Conservation (phyloP, 2,329 filamentous ascomycete genomes). For the Cladorrhinum sp. region DNA sequence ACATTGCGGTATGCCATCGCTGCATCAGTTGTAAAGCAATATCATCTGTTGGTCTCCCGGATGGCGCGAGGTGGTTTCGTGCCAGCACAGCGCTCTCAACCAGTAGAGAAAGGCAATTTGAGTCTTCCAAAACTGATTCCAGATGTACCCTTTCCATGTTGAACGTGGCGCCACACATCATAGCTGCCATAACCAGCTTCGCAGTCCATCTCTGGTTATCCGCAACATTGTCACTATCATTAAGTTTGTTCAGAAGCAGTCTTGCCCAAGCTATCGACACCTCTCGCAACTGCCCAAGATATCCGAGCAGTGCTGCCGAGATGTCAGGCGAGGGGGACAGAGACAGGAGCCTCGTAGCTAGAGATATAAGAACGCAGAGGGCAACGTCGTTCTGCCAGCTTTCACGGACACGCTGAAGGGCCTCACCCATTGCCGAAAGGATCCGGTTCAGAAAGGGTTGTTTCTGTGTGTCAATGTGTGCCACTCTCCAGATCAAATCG, state of each 20-base stretch:
- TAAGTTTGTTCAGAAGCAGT: constrained; percentile 31
- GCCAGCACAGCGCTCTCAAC: constrained; percentile 19
- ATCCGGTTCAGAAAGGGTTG: constrained; percentile 34
- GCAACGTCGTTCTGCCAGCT: constrained; percentile 51
- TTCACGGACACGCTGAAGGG: constrained; percentile 37
- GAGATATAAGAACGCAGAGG: constrained; percentile 37
- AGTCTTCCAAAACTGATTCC: constrained; percentile 26
- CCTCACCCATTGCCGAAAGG: constrained; percentile 32
- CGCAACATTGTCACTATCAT: constrained; percentile 25
- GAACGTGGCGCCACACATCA: constrained; percentile 45
- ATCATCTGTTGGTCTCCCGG: constrained; percentile 8
- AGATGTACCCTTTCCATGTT: constrained; percentile 39
- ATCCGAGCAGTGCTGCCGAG: constrained; percentile 28
- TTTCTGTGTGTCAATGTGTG: constrained; percentile 38
- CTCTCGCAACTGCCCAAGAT: constrained; percentile 33
- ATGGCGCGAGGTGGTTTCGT: constrained; percentile 9
- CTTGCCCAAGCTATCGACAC: constrained; percentile 41
- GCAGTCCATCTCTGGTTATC: constrained; percentile 32
- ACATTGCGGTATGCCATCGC: constrained; percentile 30
- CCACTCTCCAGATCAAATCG: constrained; percentile 28
- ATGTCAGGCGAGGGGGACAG: constrained; percentile 31
- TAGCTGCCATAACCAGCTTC: constrained; percentile 37
- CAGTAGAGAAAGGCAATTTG: constrained; percentile 28
- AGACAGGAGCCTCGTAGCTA: constrained; percentile 44
- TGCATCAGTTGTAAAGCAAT: constrained; percentile 15